These are phyloP conservation scores for Boeremia lycopersici DNA, from an alignment of 2,329 filamentous ascomycete genomes.

Conservation along the genomic window DNA sequence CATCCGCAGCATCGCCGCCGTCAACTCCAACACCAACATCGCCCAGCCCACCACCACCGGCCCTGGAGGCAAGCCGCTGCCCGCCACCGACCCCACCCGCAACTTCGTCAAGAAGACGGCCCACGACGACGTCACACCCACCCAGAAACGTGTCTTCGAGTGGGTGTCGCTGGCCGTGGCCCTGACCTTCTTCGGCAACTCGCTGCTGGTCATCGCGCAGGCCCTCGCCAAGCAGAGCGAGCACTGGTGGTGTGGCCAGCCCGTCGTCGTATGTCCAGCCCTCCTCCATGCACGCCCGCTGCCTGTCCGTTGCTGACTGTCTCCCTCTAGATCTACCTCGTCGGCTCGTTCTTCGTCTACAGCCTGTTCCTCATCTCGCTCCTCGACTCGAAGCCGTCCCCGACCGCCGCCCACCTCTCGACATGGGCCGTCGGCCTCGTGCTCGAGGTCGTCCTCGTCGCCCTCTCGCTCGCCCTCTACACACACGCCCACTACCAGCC, in stretches of 20 bases:
- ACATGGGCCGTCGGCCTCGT: conserved; percentile 78
- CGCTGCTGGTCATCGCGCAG: conserved; percentile 74
- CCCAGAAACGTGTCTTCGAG: conserved; percentile 74
- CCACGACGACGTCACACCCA: conserved; percentile 65
- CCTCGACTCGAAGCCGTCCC: conserved; percentile 80
- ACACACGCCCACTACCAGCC: conserved; percentile 70
- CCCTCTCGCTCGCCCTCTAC: conserved; percentile 71
- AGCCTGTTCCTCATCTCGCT: conserved; percentile 84
- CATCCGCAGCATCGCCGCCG: conserved; percentile 63
- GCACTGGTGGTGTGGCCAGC: conserved; percentile 83
- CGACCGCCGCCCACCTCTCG: conserved; percentile 77
- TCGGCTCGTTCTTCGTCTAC: conserved; percentile 86
- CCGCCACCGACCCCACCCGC: conserved; percentile 61
- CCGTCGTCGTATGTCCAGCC: conserved; percentile 67
- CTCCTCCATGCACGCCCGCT: too few species aligned
- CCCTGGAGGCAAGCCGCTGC: conserved; percentile 88
- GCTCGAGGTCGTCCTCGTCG: conserved; percentile 75
- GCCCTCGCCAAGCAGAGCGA: conserved; percentile 69
- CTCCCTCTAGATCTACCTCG: conserved; percentile 75
- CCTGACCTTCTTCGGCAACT: conserved; percentile 76
- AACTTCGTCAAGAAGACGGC: conserved; percentile 54
- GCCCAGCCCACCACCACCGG: conserved; percentile 64
- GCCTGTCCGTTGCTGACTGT: background rate
- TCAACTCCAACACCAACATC: conserved; percentile 52
- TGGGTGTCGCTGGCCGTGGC: conserved; percentile 74